Evolutionary conservation across 768 basidiomycete species (phyloP), one percentile per base, ranked within the genome.

Genomic region (Mycena metata): DNA sequence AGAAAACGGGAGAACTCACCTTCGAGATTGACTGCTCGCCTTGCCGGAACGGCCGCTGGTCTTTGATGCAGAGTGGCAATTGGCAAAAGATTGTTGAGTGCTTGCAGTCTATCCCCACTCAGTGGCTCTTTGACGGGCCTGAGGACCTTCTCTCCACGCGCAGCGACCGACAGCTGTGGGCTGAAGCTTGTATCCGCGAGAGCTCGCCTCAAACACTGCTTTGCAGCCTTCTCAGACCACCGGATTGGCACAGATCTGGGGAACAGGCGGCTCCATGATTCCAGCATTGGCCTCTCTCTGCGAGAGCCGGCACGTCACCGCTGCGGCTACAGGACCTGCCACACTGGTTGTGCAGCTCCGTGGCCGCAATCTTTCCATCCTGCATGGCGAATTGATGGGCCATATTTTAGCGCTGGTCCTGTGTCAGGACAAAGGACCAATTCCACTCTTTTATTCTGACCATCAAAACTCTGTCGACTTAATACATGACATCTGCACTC

Each of bases 181-280:
- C 39, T 23, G 30, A 21, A 3, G 3, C 5, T 7, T 23, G 16
- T 3, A 42, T 26, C 12, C 30, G 12, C n/a, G n/a, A 6, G 8
- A n/a, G n/a, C 47, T 50, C 23, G 47, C 23, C 8, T 8, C 47
- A 24, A 21, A 41, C n/a, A 19, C 47, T n/a, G 49, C 6, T 11
- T 21, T 56, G n/a, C n/a, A 39, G 13, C 55, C 63, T 10, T 64
- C 63, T 1, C 35, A 45, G 9, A 49, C 46, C 2, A 43, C 54
- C 0, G 17, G 16, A 2, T 23, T 17, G 6, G 10, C 2, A 0
- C 63, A 64, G 19, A 10, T 41, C 0, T 64, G 63, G 63, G 63
- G 46, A 17, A 39, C 63, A 1, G 63, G 56, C 46, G 52, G 55
- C 30, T 64, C 63, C 1, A 64, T 64, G 63, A 19, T 64, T 15